Base-by-base conservation (phyloP, 768 basidiomycete species). In the Agrocybe chaxingu region DNA sequence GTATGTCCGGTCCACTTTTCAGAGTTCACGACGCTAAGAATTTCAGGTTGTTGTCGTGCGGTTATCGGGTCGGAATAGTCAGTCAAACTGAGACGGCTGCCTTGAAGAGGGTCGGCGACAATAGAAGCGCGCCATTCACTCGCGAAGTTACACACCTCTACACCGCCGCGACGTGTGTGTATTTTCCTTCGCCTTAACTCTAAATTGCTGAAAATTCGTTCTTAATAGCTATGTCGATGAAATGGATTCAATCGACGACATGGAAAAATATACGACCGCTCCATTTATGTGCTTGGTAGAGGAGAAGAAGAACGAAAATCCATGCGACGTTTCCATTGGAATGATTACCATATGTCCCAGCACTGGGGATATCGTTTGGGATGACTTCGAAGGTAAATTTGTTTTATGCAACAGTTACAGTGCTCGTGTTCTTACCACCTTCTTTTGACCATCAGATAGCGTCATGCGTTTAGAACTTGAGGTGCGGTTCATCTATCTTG, bases 281-380 rank as follows among this genome's bases (percentile, higher is more conserved):
- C 80, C 78, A 10, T 68, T 91, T 5, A 74, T 97, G 40, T 81
- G 94, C 61, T 80, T 92, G 43, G 59, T 98, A 13, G 84, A 89
- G 41, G 87, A 93, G 34, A 68, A 68, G 48, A 45, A 52, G 30
- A 51, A 47, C 12, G 51, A 50, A 1, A 62, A 57, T 34, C 50
- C 64, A 12, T 63, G 57, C 13, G 65, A 75, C 45, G 77, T 81
- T 3, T 68, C 59, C 1, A 76, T 98, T 36, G 85, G 85, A 7
- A 73, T 98, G 67, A 76, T 98, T 32, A 80, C 82, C 11, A 83
- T 97, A 11, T 82, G 84, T 50, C 91, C 94, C 0, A 84, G 84
- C 42, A 97, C 93, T 0, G 96, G 96, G 1, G 95, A 97, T 56
- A 87, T 99, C 2, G 71, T 92, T 2, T 98, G 92, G 83, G 96